Evolutionary conservation across 2,329 filamentous ascomycete genomes (phyloP).

Genomic region (Talaromyces sp.): DNA sequence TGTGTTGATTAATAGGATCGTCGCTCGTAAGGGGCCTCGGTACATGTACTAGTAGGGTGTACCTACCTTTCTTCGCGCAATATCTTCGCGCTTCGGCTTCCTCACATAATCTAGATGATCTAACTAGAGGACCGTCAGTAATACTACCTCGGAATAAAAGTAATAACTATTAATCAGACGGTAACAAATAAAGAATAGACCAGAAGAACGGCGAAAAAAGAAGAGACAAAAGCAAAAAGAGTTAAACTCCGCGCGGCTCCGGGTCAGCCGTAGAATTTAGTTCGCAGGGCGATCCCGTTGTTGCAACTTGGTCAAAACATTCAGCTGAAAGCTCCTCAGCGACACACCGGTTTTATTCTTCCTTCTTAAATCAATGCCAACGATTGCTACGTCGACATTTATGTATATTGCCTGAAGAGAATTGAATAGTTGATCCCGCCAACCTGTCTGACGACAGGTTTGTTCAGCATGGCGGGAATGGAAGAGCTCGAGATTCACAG

Average conservation of each 20-base stretch:
- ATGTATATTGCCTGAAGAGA: not conserved
- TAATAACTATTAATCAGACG: not conserved
- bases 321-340: not conserved
- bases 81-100: not conserved
- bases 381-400: not conserved
- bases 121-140: not conserved
- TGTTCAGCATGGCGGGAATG: conserved; percentile 74
- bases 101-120: not conserved
- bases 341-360: not conserved
- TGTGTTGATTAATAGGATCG: not conserved
- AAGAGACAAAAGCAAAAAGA: not conserved
- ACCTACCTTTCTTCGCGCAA: not conserved
- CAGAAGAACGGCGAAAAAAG: not conserved
- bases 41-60: not conserved
- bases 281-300: too few relatives aligned
- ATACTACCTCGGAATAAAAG: too few relatives aligned
- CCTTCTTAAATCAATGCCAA: not conserved
- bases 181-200: not conserved
- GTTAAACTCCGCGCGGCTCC: conserved; percentile 1
- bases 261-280: conserved; percentile 7
- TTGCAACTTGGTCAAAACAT: conserved; percentile 17
- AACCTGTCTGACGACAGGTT: not conserved
- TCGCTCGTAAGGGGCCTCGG: conserved; percentile 1
- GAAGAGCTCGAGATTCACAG: conserved; percentile 97
- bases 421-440: not conserved